phyloP scores from a whole-genome alignment of 2,329 filamentous ascomycete species.

The Ophiosphaerella herpotricha region DNA sequence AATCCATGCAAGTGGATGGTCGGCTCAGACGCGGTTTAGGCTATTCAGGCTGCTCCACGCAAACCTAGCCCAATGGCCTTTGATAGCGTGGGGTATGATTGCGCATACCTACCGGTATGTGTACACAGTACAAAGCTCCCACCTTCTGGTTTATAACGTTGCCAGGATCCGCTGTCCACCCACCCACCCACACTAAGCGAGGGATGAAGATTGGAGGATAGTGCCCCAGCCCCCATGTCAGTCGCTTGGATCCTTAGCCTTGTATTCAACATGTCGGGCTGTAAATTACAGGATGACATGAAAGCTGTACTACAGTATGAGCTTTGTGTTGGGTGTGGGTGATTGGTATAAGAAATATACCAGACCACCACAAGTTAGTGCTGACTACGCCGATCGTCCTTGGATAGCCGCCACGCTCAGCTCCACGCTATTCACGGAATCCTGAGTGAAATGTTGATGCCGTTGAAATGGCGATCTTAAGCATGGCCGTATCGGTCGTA shows the following conservation, averaged over 20 bases:
- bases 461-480: no score
- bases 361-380: not conserved
- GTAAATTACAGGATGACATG: not conserved
- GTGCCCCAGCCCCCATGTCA: not conserved
- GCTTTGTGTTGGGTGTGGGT: not conserved
- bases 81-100: not conserved
- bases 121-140: no score
- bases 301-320: no score
- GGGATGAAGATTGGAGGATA: no score
- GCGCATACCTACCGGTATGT: no score
- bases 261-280: not conserved
- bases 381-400: conserved; percentile 1
- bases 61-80: not conserved
- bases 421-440: no score
- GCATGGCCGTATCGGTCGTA: no score
- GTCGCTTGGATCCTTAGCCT: not conserved
- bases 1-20: not conserved
- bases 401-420: not conserved
- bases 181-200: no score
- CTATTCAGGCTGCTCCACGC: not conserved
- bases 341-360: not conserved
- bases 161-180: no score
- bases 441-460: no score
- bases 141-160: no score
- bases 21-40: not conserved